Evolutionary conservation across 805 yeast genomes (phyloP), one percentile per base, ranked within the genome.

Genomic region (Candida qinlingensis): DNA sequence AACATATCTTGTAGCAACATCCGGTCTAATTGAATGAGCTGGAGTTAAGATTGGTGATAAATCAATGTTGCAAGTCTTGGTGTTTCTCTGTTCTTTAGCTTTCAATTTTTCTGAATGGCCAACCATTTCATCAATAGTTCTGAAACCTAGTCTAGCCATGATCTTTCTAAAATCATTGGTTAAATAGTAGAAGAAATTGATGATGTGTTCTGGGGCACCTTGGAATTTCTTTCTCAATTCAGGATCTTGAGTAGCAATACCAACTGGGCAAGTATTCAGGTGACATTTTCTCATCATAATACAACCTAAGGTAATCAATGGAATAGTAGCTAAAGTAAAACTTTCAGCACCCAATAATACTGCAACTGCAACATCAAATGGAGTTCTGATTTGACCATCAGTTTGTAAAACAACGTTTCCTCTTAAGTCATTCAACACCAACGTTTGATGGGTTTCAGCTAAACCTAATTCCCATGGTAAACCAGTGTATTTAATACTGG

Each of bases 211-310:
- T 45, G 99, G 99, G 44, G 97, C 91, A 64, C 99, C 99, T 62
- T 80, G 76, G 72, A 92, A 92, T 70, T 92, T 94, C 71, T 80
- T 80, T 71, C 99, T 81, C 58, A 92, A 77, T 57, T 83, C 88
- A 19, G 97, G 97, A 68, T 92, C 98, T 71, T 94, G 99, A 31
- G 99, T 92, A 41, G 99, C 99, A 73, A 92, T 87, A 72, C 99
- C 99, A 44, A 92, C 99, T 30, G 99, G 97, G 71, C 99, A 92
- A 37, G 96, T 81, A 72, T 88, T 87, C 51, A 87, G 74, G 68
- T 92, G 98, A 66, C 97, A 88, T 75, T 86, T 88, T 71, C 96
- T 80, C 87, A 91, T 85, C 88, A 90, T 84, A 66, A 92, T 86
- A 76, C 99, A 92, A 53, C 98, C 98, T 91, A 92, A 81, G 34